Evolutionary conservation across 352 stramenopile species (phyloP), one percentile per base, ranked within the genome.

Genomic region (Globisporangium splendens): DNA sequence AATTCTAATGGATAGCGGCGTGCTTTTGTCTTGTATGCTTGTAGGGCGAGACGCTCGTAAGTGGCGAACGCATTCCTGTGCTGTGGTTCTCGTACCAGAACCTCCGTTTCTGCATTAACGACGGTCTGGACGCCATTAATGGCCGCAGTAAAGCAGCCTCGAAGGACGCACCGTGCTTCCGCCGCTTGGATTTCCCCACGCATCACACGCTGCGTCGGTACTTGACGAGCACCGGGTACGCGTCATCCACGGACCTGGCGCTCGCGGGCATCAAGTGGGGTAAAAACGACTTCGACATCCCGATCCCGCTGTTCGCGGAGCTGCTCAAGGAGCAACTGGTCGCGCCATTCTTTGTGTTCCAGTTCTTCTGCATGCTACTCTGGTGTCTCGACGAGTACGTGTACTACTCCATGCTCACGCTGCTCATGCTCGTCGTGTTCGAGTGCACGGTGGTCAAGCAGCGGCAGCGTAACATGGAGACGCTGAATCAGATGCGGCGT

Each of bases 361-460:
- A 99, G 70, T 85, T 85, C 43, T 92, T 99, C 39, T 98, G 94
- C 72, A 96, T 98, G 58, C 55, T 96, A 18, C 74, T 99, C 21
- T 99, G 96, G 96, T 96, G 75, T 55, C 71, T 99, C 20, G 96
- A 99, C 72, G 96, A 98, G 66, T 99, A 99, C 72, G 97, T 96
- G 77, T 96, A 98, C 70, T 99, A 98, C 70, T 88, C 88, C 1
- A 65, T 98, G n/a, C 96, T 98, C 64, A 99, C 96, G 8, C 79
- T 99, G 4, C 61, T 81, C 17, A 97, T 97, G 72, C 77, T 99
- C 10, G 66, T 99, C 14, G 55, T 98, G 22, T 98, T 99, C 63
- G 96, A 99, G 72, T 90, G 76, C 46, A 97, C 89, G 8, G 75
- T 98, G 21, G 92, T 93, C 22, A 92, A 87, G 55, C 93, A 98